A percentile compares a stretch with the other conserved stretches of the same genome.
phyloP scores from a whole-genome alignment of 1,284 basidiomycete species.

The Apiotrichum montevideense region DNA sequence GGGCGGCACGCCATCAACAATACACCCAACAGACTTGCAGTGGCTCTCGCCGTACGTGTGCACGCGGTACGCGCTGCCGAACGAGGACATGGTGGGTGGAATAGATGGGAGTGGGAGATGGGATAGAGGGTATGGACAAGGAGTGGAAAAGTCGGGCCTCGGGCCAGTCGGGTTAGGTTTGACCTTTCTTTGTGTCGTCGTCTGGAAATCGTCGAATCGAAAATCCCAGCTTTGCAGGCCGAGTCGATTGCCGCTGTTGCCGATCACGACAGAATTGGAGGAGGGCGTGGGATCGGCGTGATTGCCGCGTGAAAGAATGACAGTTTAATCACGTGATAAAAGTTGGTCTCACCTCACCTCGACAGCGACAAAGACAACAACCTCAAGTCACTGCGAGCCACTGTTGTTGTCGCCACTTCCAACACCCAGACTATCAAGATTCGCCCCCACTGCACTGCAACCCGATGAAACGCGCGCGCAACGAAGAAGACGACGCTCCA shows the following conservation, averaged over 20 bases:
- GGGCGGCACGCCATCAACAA: constrained; percentile 95
- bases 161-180: too few relatives aligned
- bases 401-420: too few relatives aligned
- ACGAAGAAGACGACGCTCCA: not conserved
- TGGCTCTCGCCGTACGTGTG: constrained; percentile 98
- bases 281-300: too few relatives aligned
- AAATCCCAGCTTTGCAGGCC: too few relatives aligned
- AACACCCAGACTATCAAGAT: too few relatives aligned
- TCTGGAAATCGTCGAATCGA: too few relatives aligned
- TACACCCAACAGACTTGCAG: constrained; percentile 92
- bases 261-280: too few relatives aligned
- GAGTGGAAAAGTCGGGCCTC: constrained; percentile 1
- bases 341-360: not conserved
- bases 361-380: not conserved
- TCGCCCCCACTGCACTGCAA: too few relatives aligned
- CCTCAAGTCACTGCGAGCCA: not conserved
- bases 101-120: constrained; percentile 3
- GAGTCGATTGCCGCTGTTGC: not conserved
- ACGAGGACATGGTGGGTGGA: constrained; percentile 70
- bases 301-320: too few relatives aligned
- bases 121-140: not conserved
- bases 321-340: too few relatives aligned
- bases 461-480: too few relatives aligned
- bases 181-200: too few relatives aligned
- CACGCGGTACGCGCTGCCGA: constrained; percentile 82